Percentiles rank a stretch among this genome's conserved stretches.
Conservation (phyloP, 805 yeast genomes). For the Wickerhamiella azymoides region DNA sequence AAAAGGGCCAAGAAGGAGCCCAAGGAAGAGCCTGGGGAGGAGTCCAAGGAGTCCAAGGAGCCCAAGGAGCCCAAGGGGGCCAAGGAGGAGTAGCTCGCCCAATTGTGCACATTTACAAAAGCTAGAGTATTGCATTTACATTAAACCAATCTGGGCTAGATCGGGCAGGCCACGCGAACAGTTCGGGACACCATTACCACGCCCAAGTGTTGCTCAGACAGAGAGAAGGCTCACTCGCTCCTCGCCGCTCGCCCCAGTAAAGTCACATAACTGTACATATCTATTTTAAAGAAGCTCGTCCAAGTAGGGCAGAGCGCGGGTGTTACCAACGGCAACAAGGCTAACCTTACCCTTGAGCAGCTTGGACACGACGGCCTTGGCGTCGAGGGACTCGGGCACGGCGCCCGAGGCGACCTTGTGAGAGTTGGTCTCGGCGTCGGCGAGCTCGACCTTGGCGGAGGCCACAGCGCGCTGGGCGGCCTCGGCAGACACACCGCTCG, state of each 20-base stretch:
- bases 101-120: too few species aligned
- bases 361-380: constrained; percentile 24
- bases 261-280: background rate
- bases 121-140: too few species aligned
- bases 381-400: constrained; percentile 28
- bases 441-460: constrained; percentile 45
- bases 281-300: constrained; percentile 57
- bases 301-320: constrained; percentile 71
- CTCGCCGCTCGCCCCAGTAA: too few species aligned
- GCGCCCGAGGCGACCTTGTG: constrained; percentile 33
- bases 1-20: background rate
- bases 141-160: too few species aligned
- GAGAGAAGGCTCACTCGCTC: too few species aligned
- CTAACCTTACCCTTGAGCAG: constrained; percentile 44
- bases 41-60: background rate
- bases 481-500: constrained; percentile 20
- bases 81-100: background rate
- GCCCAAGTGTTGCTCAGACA: too few species aligned
- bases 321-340: constrained; percentile 83
- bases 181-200: too few species aligned
- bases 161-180: too few species aligned
- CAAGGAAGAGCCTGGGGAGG: too few species aligned
- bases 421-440: constrained; percentile 26
- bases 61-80: too few species aligned
- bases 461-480: constrained; percentile 39